Evolutionary conservation across 495 filamentous ascomycete genomes (phyloP), one percentile per base, ranked within the genome.

Genomic region (Neurospora intermedia): DNA sequence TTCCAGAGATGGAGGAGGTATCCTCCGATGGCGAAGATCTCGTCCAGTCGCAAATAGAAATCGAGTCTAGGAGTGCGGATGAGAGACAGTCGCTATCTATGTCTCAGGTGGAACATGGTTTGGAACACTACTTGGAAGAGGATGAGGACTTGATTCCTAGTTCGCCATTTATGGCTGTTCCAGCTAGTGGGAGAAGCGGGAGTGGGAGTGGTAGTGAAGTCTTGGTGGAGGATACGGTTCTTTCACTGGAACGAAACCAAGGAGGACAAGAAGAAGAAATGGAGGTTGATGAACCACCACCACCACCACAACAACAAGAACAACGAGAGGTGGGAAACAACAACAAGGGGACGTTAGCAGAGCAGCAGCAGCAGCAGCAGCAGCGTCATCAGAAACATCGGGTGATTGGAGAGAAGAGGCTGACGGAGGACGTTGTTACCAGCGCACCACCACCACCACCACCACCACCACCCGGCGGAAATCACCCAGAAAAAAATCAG

Each of bases 201-300:
- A 20, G 18, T 48, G 45, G 8, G 45, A 46, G 43, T 20, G n/a
- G 18, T 1, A 18, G 0, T 23, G 54, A 66, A 6, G 27, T 66
- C 6, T 1, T 66, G 54, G 54, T 62, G 54, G 27, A 66, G 27
- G 54, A 66, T 38, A 35, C 27, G 2, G 54, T 66, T 31, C 27
- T 66, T 38, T 18, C 54, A 4, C 71, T 6, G 1, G 4, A 39
- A 9, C 6, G 0, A 23, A 62, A 76, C 39, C 72, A 75, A 72
- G 10, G 76, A 66, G 8, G 39, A 75, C n/a, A 66, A 72, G 10
- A 75, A 66, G 7, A 31, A 71, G 20, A 59, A 18, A 41, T 66
- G n/a, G 41, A 74, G 35, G 69, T 59, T 6, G 72, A 43, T 41
- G 27, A 27, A 27, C 27, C 27, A 27, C 27, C 27, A 27, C 27